Evolutionary conservation across 2,329 filamentous ascomycete genomes (phyloP).

Genomic region (Diaporthe nobilis): DNA sequence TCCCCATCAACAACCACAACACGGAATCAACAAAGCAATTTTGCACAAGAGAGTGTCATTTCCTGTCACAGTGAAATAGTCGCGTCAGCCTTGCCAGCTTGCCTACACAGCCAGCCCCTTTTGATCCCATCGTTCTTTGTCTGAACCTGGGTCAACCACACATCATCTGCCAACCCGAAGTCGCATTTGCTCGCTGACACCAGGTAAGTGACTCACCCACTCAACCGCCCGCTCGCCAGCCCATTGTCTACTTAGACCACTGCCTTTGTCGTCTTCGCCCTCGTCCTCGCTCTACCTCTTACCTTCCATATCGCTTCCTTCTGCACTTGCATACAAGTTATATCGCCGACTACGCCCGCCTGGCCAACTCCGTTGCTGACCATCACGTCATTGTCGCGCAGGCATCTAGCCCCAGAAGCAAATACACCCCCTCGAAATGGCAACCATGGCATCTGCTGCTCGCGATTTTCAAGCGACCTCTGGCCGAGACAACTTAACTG

Average conservation of each 20-base stretch:
- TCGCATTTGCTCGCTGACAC: conserved; percentile 52
- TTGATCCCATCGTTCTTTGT: conserved; percentile 50
- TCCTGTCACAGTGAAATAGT: conserved; percentile 74
- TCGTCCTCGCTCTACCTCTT: conserved; percentile 39
- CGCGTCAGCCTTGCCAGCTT: conserved; percentile 67
- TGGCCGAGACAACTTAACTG: conserved; percentile 79
- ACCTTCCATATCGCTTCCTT: conserved; percentile 17
- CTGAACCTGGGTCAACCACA: conserved; percentile 48
- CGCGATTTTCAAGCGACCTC: conserved; percentile 76
- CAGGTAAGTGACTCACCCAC: conserved; percentile 53
- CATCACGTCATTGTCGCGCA: conserved; percentile 49
- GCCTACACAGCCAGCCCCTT: conserved; percentile 51
- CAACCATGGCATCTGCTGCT: conserved; percentile 76
- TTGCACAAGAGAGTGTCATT: conserved; percentile 66
- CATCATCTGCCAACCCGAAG: conserved; percentile 45
- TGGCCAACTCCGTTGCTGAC: conserved; percentile 40
- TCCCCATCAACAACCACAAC: conserved; percentile 65
- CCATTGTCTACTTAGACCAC: not conserved
- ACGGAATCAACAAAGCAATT: conserved; percentile 56
- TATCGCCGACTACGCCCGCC: conserved; percentile 31
- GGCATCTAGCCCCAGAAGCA: conserved; percentile 53
- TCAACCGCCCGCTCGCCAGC: not conserved
- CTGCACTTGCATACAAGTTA: conserved; percentile 45
- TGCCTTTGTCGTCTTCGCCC: not conserved
- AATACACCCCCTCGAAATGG: conserved; percentile 64